These are phyloP conservation scores for Trichoderma atrobrunneum DNA, from an alignment of 2,329 filamentous ascomycete genomes.

Conservation along the genomic window DNA sequence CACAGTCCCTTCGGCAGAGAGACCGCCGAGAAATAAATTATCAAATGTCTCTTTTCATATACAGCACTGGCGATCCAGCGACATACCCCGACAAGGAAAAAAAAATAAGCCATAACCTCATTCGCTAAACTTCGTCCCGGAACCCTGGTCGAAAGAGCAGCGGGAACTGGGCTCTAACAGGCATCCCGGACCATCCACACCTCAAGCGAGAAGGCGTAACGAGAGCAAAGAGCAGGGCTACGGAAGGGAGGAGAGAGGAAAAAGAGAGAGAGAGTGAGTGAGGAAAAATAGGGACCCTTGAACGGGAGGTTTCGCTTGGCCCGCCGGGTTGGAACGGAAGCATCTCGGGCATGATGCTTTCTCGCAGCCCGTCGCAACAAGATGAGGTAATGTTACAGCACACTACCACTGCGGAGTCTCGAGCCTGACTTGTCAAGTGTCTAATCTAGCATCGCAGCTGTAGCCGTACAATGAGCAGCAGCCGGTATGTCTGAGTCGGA, in stretches of 20 bases:
- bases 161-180: conserved; percentile 21
- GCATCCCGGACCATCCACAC: conserved; percentile 21
- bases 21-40: not conserved
- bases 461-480: not conserved
- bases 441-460: not conserved
- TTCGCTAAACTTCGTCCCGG: conserved; percentile 14
- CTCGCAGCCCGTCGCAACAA: not conserved
- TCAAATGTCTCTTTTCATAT: not conserved
- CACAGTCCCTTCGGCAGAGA: not conserved
- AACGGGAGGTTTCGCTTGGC: not conserved
- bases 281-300: not conserved
- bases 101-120: conserved; percentile 2
- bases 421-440: not conserved
- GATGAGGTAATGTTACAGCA: conserved; percentile 5
- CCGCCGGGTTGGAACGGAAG: not conserved
- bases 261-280: not conserved
- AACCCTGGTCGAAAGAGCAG: conserved; percentile 9
- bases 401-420: not conserved
- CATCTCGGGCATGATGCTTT: conserved; percentile 1
- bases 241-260: not conserved
- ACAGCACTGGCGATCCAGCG: not conserved
- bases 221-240: not conserved
- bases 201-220: conserved; percentile 3
- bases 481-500: not conserved
- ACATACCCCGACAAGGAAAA: not conserved